Evolutionary conservation across 371 early-diverging fungal species (phyloP).

Genomic region (Apophysomyces variabilis): DNA sequence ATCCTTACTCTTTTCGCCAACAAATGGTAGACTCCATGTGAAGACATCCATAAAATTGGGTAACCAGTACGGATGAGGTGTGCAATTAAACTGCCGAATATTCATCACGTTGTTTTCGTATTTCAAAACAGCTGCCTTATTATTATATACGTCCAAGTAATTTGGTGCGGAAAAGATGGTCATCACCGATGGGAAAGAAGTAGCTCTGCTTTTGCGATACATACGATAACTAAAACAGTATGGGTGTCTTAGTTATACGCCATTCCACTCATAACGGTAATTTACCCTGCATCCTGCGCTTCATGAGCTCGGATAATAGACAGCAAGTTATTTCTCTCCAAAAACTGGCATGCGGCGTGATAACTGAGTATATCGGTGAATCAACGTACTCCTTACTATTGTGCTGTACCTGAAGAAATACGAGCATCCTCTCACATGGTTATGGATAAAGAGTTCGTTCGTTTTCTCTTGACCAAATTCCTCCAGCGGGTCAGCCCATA

Average conservation of each 20-base stretch:
- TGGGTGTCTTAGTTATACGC: conserved; percentile 17
- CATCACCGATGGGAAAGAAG: conserved; percentile 95
- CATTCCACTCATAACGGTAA: background rate
- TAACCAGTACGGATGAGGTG: conserved; percentile 96
- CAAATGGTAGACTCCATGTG: conserved; percentile 98
- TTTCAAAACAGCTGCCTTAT: conserved; percentile 96
- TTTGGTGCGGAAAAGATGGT: conserved; percentile 98
- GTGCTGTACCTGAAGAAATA: conserved; percentile 78
- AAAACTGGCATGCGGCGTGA: conserved; percentile 89
- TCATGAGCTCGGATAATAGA: conserved; percentile 98
- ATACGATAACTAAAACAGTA: conserved; percentile 71
- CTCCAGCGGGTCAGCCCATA: conserved; percentile 98
- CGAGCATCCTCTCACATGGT: conserved; percentile 93
- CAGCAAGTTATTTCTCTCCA: conserved; percentile 91
- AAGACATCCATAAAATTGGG: conserved; percentile 98
- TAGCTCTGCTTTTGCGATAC: conserved; percentile 92
- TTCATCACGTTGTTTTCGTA: conserved; percentile 98
- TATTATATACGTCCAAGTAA: conserved; percentile 97
- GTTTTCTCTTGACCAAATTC: conserved; percentile 93
- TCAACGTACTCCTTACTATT: background rate
- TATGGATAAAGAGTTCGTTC: conserved; percentile 83
- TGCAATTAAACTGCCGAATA: conserved; percentile 86
- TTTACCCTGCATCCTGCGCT: conserved; percentile 93
- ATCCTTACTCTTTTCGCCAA: conserved; percentile 92
- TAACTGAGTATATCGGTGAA: conserved; percentile 59